phyloP scores from a whole-genome alignment of 805 yeast species.

The Candida tammaniensis region DNA sequence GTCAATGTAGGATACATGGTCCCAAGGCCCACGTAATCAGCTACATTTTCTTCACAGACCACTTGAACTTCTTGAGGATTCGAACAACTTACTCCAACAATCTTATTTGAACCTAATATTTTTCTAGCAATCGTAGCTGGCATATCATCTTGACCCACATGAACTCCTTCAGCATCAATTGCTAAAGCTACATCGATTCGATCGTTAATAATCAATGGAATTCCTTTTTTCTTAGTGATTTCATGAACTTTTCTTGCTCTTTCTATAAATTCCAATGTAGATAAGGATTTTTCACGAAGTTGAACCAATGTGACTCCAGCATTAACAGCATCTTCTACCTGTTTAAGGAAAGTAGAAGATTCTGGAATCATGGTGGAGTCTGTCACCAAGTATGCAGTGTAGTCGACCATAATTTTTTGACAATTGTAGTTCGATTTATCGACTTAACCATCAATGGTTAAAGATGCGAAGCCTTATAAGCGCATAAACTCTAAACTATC shows the following conservation, averaged over 20 bases:
- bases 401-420: slow-evolving; percentile 44
- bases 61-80: slow-evolving; percentile 51
- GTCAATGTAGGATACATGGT: slow-evolving; percentile 74
- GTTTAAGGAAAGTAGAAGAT: slow-evolving; percentile 46
- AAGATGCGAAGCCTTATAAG: slow-evolving; percentile 1
- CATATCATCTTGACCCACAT: slow-evolving; percentile 92
- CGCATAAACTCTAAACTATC: slow-evolving; percentile 14
- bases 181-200: slow-evolving; percentile 88
- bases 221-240: slow-evolving; percentile 54
- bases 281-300: slow-evolving; percentile 72
- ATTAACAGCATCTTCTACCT: slow-evolving; percentile 59
- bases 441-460: no score
- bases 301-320: slow-evolving; percentile 83
- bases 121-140: slow-evolving; percentile 53
- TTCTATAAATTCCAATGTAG: slow-evolving; percentile 63
- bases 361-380: slow-evolving; percentile 73
- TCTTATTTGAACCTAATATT: slow-evolving; percentile 69
- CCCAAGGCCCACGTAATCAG: slow-evolving; percentile 86
- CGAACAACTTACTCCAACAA: slow-evolving; percentile 77
- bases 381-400: slow-evolving; percentile 74
- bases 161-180: slow-evolving; percentile 86
- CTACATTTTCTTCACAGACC: slow-evolving; percentile 48
- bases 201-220: slow-evolving; percentile 84
- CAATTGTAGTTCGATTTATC: no score
- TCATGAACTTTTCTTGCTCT: slow-evolving; percentile 60